Conservation (phyloP, 2,329 filamentous ascomycete species). For the Aurifilum marmelostoma region DNA sequence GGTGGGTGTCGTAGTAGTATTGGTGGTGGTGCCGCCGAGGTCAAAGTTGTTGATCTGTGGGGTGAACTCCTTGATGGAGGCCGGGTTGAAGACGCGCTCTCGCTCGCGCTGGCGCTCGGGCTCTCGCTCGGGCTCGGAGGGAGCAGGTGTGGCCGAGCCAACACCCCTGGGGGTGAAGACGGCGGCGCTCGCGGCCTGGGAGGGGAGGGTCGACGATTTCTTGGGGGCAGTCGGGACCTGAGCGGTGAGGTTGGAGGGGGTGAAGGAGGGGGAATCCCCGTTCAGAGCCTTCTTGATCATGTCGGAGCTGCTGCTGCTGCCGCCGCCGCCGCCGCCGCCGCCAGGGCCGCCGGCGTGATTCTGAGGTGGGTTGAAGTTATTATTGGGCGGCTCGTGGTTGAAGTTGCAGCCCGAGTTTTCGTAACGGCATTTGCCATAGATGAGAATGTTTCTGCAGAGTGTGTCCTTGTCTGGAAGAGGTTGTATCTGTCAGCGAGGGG, state of each 20-base stretch:
- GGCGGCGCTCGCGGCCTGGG: conserved; percentile 86
- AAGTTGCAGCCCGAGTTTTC: conserved; percentile 91
- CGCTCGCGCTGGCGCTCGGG: conserved; percentile 40
- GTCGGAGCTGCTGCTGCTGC: conserved; percentile 18
- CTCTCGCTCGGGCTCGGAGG: conserved; percentile 42
- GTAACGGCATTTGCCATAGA: conserved; percentile 91
- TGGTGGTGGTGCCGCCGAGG: conserved; percentile 55
- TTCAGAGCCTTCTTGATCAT: conserved; percentile 74
- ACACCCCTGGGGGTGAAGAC: conserved; percentile 76
- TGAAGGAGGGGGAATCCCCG: conserved; percentile 96
- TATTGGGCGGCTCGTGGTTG: conserved; percentile 70
- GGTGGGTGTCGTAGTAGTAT: conserved; percentile 42
- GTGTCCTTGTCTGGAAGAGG: conserved; percentile 72
- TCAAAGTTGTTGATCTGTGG: conserved; percentile 56
- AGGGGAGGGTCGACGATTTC: conserved; percentile 74
- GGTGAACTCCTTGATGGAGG: conserved; percentile 62
- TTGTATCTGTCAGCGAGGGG: conserved; percentile 28
- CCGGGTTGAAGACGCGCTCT: conserved; percentile 56
- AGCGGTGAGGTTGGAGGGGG: conserved; percentile 58
- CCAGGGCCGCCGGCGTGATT: background rate
- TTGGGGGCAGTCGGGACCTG: conserved; percentile 51
- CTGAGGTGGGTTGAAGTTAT: conserved; percentile 1
- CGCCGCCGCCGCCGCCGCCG: background rate
- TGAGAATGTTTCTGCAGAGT: conserved; percentile 87
- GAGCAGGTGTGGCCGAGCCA: conserved; percentile 46